Conservation (phyloP, 305 asterid genomes). For the Withania somnifera region DNA sequence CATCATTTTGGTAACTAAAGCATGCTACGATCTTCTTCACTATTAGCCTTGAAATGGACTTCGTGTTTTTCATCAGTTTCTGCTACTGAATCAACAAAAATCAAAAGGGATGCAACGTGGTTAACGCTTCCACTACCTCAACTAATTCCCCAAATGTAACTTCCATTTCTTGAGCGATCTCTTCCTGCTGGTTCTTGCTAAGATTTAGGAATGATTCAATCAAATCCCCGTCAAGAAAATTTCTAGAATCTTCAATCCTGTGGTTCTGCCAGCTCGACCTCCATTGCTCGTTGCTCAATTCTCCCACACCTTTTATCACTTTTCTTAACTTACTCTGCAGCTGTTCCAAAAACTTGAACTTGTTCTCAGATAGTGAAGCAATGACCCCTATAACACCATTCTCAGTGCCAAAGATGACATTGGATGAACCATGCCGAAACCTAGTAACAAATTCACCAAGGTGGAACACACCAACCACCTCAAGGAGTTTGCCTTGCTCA, state of each 20-base stretch:
- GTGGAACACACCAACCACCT: conserved; percentile 82
- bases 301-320: conserved; percentile 87
- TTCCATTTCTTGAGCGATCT: too few relatives aligned
- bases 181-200: too few relatives aligned
- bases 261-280: conserved; percentile 67
- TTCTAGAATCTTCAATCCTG: conserved; percentile 53
- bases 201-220: conserved; percentile 58
- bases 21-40: too few relatives aligned
- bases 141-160: too few relatives aligned
- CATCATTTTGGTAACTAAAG: too few relatives aligned
- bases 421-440: conserved; percentile 76
- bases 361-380: conserved; percentile 75
- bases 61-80: too few relatives aligned
- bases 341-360: conserved; percentile 53
- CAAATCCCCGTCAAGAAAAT: conserved; percentile 76
- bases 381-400: conserved; percentile 78
- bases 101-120: too few relatives aligned
- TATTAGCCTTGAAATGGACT: too few relatives aligned
- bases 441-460: conserved; percentile 78
- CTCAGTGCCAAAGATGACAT: conserved; percentile 68
- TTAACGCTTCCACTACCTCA: too few relatives aligned
- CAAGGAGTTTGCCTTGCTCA: conserved; percentile 86
- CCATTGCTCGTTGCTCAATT: conserved; percentile 86
- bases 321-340: conserved; percentile 55
- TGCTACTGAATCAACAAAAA: too few relatives aligned